Evolutionary conservation across 345 rosid genomes (phyloP).

Genomic region (Boechera retrofracta): DNA sequence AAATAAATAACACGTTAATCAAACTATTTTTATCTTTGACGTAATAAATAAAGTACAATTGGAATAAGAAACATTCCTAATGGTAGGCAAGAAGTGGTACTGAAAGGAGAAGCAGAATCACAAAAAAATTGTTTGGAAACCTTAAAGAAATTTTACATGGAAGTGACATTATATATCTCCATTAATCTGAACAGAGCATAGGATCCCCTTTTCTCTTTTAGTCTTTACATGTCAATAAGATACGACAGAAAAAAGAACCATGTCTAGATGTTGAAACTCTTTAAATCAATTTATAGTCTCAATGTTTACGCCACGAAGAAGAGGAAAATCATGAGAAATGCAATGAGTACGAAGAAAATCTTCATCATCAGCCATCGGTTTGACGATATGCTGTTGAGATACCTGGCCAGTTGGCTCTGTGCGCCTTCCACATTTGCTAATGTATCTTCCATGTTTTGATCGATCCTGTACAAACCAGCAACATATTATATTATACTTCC

Average conservation of each 20-base stretch:
- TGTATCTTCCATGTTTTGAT: constrained; percentile 81
- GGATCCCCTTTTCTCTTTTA: constrained; percentile 22
- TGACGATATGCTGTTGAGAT: constrained; percentile 78
- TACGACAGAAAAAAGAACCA: constrained; percentile 4
- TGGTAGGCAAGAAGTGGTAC: not conserved
- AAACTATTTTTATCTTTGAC: not conserved
- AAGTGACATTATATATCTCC: constrained; percentile 35
- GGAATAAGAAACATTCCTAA: not conserved
- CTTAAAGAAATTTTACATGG: constrained; percentile 15
- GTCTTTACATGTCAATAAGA: constrained; percentile 44
- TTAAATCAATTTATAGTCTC: constrained; percentile 19
- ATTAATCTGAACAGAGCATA: constrained; percentile 36
- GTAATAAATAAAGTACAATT: not conserved
- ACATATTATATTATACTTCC: constrained; percentile 7
- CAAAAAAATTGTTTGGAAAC: constrained; percentile 2
- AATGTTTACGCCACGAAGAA: constrained; percentile 70
- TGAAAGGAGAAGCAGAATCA: constrained; percentile 8
- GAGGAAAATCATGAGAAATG: constrained; percentile 79
- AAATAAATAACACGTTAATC: not conserved
- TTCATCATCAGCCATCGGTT: constrained; percentile 86
- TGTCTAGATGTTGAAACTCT: constrained; percentile 32
- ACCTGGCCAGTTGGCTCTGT: constrained; percentile 69
- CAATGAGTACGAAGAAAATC: constrained; percentile 74
- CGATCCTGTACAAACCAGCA: constrained; percentile 57
- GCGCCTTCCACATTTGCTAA: constrained; percentile 79